phyloP scores from a whole-genome alignment of 2,329 filamentous ascomycete genomes.

The Bipolaris sorokiniana region DNA sequence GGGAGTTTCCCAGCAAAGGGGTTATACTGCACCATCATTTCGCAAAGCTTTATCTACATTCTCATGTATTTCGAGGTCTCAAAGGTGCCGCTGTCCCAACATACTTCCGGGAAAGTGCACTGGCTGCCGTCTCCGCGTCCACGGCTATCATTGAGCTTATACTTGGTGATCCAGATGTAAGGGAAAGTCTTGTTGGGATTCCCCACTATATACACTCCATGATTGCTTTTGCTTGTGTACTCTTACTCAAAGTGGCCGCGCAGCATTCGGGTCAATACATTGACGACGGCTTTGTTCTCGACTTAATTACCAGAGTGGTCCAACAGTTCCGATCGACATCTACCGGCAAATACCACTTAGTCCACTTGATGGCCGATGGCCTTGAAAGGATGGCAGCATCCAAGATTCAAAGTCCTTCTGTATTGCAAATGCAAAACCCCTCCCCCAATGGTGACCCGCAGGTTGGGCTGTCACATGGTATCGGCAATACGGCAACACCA shows the following conservation, averaged over 20 bases:
- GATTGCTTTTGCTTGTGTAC: conserved; percentile 61
- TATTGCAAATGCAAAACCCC: not conserved
- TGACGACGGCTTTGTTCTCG: conserved; percentile 46
- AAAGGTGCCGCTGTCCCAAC: conserved; percentile 56
- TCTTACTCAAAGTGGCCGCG: conserved; percentile 57
- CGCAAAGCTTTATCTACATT: conserved; percentile 60
- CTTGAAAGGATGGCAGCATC: conserved; percentile 51
- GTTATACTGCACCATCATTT: conserved; percentile 61
- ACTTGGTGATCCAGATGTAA: conserved; percentile 53
- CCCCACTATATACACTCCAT: conserved; percentile 61
- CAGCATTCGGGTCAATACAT: conserved; percentile 52
- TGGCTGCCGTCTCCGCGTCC: conserved; percentile 57
- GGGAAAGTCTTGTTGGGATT: conserved; percentile 52
- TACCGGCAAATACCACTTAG: conserved; percentile 55
- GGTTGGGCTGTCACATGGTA: not conserved
- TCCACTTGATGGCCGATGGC: conserved; percentile 56
- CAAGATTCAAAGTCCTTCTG: not conserved
- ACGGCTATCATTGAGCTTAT: conserved; percentile 55
- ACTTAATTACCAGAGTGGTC: conserved; percentile 50
- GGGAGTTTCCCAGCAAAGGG: conserved; percentile 58
- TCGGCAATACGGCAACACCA: not conserved
- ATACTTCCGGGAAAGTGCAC: conserved; percentile 55
- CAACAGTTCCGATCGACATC: conserved; percentile 51
- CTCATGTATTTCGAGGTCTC: conserved; percentile 57
- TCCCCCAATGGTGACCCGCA: not conserved